Conservation (phyloP, 139 green algal genomes). For the Tetradesmus lagerheimii region DNA sequence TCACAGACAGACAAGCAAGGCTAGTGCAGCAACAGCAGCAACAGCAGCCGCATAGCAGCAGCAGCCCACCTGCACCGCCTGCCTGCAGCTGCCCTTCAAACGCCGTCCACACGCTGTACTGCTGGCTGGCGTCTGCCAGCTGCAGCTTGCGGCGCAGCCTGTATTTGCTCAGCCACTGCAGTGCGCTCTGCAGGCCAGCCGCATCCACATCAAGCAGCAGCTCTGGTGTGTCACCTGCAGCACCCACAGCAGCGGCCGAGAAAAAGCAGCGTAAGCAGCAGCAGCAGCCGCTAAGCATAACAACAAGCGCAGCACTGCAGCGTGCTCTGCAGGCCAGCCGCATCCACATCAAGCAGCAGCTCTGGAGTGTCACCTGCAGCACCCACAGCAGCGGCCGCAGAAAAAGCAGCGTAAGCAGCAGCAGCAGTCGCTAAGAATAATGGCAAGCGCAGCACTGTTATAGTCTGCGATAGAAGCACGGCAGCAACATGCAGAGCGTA, state of each 20-base stretch:
- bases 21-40: neutral
- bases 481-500: no score
- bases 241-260: neutral
- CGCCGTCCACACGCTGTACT: constrained; percentile 24
- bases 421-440: neutral
- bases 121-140: constrained; percentile 52
- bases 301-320: no score
- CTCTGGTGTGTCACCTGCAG: constrained; percentile 48
- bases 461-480: no score
- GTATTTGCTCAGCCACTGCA: constrained; percentile 74
- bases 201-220: constrained; percentile 74
- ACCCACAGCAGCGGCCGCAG: neutral
- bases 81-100: constrained; percentile 26
- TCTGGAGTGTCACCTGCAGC: constrained; percentile 48
- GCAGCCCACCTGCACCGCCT: constrained; percentile 17
- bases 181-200: constrained; percentile 38
- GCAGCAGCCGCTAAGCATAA: neutral
- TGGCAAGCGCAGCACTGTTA: no score
- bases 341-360: constrained; percentile 74
- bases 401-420: neutral
- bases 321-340: constrained; percentile 39
- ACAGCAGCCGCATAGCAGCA: neutral
- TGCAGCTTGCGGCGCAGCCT: constrained; percentile 80
- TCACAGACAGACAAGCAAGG: neutral
- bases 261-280: neutral